Evolutionary conservation across 2,329 filamentous ascomycete genomes (phyloP).

Genomic region (Metarhizium brunneum): DNA sequence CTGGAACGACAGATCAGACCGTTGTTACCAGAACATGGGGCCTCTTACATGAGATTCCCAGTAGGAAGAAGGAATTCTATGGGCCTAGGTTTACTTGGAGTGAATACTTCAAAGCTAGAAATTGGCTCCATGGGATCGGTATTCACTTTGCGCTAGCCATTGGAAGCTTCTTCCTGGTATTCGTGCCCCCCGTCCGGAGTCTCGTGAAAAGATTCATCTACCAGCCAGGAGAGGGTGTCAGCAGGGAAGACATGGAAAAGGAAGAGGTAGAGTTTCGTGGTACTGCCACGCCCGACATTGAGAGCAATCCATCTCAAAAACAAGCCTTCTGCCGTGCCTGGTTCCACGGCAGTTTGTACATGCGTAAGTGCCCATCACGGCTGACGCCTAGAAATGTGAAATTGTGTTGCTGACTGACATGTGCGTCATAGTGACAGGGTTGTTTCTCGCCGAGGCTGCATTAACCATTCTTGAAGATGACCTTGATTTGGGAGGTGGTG

Average conservation of each 20-base stretch:
- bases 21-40: constrained; percentile 57
- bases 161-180: constrained; percentile 32
- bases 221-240: constrained; percentile 46
- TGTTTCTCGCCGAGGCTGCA: constrained; percentile 55
- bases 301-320: constrained; percentile 29
- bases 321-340: constrained; percentile 46
- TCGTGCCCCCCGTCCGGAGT: constrained; percentile 34
- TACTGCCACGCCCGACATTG: constrained; percentile 50
- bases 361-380: constrained; percentile 36
- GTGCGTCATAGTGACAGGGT: constrained; percentile 46
- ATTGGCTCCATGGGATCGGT: constrained; percentile 38
- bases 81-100: constrained; percentile 51
- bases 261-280: constrained; percentile 56
- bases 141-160: constrained; percentile 40
- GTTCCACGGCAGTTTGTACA: constrained; percentile 55
- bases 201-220: constrained; percentile 34
- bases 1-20: constrained; percentile 39
- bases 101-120: constrained; percentile 43
- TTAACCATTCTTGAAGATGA: constrained; percentile 56
- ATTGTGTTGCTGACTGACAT: background rate
- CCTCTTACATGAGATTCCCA: constrained; percentile 37
- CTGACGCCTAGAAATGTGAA: background rate
- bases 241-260: constrained; percentile 41
- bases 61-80: constrained; percentile 38
- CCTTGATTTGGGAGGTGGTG: constrained; percentile 50